A percentile compares a stretch with the other conserved stretches of the same genome.
phyloP scores from a whole-genome alignment of 805 yeast species.

The Lachancea meyersii region DNA sequence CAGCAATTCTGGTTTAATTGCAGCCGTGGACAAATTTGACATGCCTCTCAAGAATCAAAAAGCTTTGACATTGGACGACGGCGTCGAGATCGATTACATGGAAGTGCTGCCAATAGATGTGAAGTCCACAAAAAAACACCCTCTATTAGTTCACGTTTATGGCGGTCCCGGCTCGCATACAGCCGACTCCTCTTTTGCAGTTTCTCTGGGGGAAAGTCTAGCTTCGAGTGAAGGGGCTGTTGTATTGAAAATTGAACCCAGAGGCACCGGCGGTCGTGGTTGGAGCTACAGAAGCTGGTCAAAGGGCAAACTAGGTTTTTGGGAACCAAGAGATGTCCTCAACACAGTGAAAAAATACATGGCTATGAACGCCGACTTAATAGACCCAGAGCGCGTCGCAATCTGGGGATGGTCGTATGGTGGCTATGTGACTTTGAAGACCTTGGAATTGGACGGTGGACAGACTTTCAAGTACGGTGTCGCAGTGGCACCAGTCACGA shows the following conservation, averaged over 20 bases:
- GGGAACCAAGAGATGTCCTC: slow-evolving; percentile 70
- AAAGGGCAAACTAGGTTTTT: slow-evolving; percentile 52
- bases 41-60: slow-evolving; percentile 43
- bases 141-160: slow-evolving; percentile 61
- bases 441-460: slow-evolving; percentile 61
- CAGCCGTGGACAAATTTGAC: slow-evolving; percentile 33
- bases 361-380: slow-evolving; percentile 33
- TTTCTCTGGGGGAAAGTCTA: slow-evolving; percentile 55
- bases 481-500: slow-evolving; percentile 82
- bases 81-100: slow-evolving; percentile 43
- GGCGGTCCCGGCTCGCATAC: slow-evolving; percentile 80
- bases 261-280: slow-evolving; percentile 78
- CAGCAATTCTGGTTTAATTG: slow-evolving; percentile 11
- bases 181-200: slow-evolving; percentile 40
- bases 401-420: slow-evolving; percentile 92
- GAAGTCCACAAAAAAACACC: slow-evolving; percentile 44
- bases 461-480: slow-evolving; percentile 64
- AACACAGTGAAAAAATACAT: slow-evolving; percentile 48
- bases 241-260: slow-evolving; percentile 64
- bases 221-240: slow-evolving; percentile 53
- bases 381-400: slow-evolving; percentile 52
- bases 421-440: slow-evolving; percentile 69
- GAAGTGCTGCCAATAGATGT: slow-evolving; percentile 60
- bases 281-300: slow-evolving; percentile 61
- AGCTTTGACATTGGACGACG: slow-evolving; percentile 36